Conservation (phyloP, 306 rosid species). For the Chamaecrista fasciculata region DNA sequence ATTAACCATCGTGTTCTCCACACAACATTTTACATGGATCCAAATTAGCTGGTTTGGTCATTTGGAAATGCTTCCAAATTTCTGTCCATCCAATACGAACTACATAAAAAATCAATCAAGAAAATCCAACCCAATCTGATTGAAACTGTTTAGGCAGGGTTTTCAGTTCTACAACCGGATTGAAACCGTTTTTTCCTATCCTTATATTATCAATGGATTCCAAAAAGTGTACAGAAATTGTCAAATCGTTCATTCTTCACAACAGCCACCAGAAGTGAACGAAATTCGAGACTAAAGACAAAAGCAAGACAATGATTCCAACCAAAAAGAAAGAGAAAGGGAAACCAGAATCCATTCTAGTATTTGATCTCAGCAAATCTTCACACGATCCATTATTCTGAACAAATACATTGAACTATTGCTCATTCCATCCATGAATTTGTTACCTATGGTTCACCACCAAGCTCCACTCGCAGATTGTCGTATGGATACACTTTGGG, state of each 20-base stretch:
- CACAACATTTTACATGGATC: too few species aligned
- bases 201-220: neutral
- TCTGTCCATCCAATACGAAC: too few species aligned
- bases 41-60: too few species aligned
- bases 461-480: constrained; percentile 90
- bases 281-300: neutral
- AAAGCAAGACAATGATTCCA: neutral
- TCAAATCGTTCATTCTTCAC: constrained; percentile 15
- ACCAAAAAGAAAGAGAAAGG: too few species aligned
- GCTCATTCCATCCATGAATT: constrained; percentile 20
- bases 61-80: too few species aligned
- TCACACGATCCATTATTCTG: constrained; percentile 40
- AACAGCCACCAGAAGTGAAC: neutral
- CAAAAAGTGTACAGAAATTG: neutral
- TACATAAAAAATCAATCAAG: too few species aligned
- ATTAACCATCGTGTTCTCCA: too few species aligned
- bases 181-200: neutral
- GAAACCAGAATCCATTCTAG: constrained; percentile 17
- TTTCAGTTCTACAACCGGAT: too few species aligned
- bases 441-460: constrained; percentile 68
- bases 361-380: constrained; percentile 29
- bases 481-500: constrained; percentile 91
- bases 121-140: neutral
- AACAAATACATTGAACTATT: constrained; percentile 32
- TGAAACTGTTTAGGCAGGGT: too few species aligned